Percentiles rank a stretch among this genome's conserved stretches.
These are phyloP conservation scores for Cladosporium austrohemisphaericum DNA, from an alignment of 2,329 filamentous ascomycete genomes.

Conservation along the genomic window DNA sequence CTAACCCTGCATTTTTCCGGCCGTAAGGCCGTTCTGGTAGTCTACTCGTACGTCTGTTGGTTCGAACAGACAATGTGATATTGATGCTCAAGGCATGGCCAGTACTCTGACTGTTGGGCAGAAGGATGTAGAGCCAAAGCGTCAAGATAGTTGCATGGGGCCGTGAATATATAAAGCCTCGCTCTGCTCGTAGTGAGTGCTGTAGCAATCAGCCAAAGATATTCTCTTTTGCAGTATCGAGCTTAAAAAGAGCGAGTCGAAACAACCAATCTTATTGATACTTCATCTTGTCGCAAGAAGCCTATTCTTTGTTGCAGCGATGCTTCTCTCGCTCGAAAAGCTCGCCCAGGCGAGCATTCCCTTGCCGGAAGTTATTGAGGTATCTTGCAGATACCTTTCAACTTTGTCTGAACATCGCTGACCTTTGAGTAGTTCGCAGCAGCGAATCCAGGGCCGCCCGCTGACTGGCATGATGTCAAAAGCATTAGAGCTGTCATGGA, in stretches of 20 bases:
- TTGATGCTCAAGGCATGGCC: too few species aligned
- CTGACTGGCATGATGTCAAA: neutral
- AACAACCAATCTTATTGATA: neutral
- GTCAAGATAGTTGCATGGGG: too few species aligned
- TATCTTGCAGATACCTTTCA: neutral
- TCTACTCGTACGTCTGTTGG: neutral
- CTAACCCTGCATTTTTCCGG: neutral
- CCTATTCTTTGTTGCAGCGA: neutral
- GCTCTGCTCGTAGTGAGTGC: too few species aligned
- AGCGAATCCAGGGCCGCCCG: neutral
- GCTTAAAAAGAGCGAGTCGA: too few species aligned
- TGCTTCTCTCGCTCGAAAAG: neutral
- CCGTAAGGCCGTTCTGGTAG: neutral
- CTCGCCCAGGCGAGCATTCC: neutral
- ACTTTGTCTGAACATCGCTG: neutral
- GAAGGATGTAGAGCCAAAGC: too few species aligned
- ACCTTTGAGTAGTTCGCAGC: neutral
- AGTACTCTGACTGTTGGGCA: neutral
- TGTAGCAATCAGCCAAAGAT: too few species aligned
- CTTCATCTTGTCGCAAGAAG: too few species aligned
- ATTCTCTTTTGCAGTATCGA: neutral
- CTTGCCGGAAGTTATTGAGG: constrained; percentile 4
- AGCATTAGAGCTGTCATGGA: neutral
- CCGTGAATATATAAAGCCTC: too few species aligned
- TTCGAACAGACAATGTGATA: neutral